Base-by-base conservation (phyloP, 768 basidiomycete genomes). In the Termitomyces sp. region DNA sequence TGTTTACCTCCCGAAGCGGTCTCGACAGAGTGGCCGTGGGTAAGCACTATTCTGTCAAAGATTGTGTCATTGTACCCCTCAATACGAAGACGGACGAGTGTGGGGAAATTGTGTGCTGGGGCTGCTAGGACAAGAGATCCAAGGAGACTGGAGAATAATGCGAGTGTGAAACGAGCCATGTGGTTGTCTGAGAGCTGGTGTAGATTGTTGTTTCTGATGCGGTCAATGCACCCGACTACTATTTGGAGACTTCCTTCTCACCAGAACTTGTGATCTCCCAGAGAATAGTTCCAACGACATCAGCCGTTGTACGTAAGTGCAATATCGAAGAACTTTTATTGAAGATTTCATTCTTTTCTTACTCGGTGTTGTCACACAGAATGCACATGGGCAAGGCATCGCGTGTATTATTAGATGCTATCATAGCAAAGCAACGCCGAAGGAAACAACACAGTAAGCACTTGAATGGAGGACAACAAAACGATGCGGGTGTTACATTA, bases 11-110 rank as follows among this genome's bases (percentile, higher is more conserved):
- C 76, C 3, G 70, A 71, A 9, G 61, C 46, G 0, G 75, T 75
- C 7, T 74, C 73, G 13, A 80, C 69, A 45, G 73, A 63, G 57
- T 76, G 77, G n/a, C 77, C 77, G 38, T 53, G 61, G 14, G 79
- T 79, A 38, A 70, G 49, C 45, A 80, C 61, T 2, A 55, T 46
- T 6, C 69, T 73, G 53, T 78, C 77, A 54, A 75, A 79, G 24
- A 77, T 73, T 9, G 77, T 79, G 2, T 61, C 46, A 13, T 66
- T 47, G 16, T 58, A 62, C 9, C 77, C 78, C 61, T 77, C 77
- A 40, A 79, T 69, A 42, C 75, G 70, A n/a, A 79, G 58, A 43
- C 71, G 67, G 16, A 76, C 71, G 24, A 52, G 60, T 14, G 53
- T 44, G 10, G n/a, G 53, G 30, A 24, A 20, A 35, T 13, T 43